These are phyloP conservation scores for Diaporthe vaccinii DNA, from an alignment of 2,329 filamentous ascomycete genomes.

Conservation along the genomic window DNA sequence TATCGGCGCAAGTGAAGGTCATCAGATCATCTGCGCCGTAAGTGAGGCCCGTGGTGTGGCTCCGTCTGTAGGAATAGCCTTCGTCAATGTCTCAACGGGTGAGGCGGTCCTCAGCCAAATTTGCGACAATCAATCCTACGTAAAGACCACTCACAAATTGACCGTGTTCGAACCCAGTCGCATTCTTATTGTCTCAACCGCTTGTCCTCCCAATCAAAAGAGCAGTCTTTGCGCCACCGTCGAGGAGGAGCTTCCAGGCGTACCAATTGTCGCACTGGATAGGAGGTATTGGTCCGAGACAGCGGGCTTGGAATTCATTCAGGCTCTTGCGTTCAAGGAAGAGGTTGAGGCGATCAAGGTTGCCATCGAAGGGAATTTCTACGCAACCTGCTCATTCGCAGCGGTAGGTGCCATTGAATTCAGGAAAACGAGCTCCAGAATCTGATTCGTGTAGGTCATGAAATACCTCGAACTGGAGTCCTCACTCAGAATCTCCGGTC, in stretches of 20 bases:
- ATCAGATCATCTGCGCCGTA: conserved; percentile 88
- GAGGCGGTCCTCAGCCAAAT: conserved; percentile 92
- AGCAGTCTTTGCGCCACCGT: conserved; percentile 83
- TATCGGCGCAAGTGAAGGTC: conserved; percentile 63
- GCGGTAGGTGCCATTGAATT: conserved; percentile 66
- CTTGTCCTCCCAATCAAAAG: conserved; percentile 73
- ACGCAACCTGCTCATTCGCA: conserved; percentile 86
- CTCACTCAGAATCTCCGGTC: conserved; percentile 76
- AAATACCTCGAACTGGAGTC: conserved; percentile 83
- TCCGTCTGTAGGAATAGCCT: conserved; percentile 86
- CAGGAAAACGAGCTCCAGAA: not conserved
- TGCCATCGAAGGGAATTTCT: conserved; percentile 85
- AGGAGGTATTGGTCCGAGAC: conserved; percentile 88
- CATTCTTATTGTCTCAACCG: conserved; percentile 82
- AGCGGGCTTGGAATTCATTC: conserved; percentile 81
- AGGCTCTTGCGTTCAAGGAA: conserved; percentile 82
- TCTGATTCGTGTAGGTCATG: conserved; percentile 71
- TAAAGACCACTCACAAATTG: conserved; percentile 89
- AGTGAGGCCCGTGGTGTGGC: conserved; percentile 90
- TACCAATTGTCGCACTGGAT: conserved; percentile 75
- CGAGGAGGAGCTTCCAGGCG: conserved; percentile 76
- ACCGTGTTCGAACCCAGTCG: conserved; percentile 83
- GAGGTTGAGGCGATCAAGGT: conserved; percentile 87
- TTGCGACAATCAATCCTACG: conserved; percentile 92
- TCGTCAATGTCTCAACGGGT: conserved; percentile 87